Percentiles rank a stretch among this genome's conserved stretches.
Evolutionary conservation across 805 yeast species (phyloP).

Genomic region (Debaryomyces maramus): DNA sequence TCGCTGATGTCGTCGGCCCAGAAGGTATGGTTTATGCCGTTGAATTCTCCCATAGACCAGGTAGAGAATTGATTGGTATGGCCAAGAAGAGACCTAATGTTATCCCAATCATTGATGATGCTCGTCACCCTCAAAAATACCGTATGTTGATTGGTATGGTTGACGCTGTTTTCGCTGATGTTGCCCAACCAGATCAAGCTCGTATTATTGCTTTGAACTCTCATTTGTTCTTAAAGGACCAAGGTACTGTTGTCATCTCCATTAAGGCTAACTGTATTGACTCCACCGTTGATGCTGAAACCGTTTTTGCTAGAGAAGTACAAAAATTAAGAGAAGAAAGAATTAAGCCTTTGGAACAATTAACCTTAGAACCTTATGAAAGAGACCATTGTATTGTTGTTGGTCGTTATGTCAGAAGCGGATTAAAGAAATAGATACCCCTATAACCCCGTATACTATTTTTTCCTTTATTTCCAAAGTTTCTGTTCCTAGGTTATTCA

Average conservation of each 20-base stretch:
- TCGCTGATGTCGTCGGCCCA: conserved; percentile 97
- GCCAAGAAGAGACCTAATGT: conserved; percentile 99
- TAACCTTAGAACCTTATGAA: conserved; percentile 98
- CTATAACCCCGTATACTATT: not conserved
- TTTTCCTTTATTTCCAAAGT: not conserved
- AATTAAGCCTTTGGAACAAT: conserved; percentile 97
- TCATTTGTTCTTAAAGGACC: conserved; percentile 96
- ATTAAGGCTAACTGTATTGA: conserved; percentile 99
- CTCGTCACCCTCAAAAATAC: conserved; percentile 99
- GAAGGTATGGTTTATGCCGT: conserved; percentile 99
- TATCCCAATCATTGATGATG: conserved; percentile 98
- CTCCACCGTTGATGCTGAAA: conserved; percentile 98
- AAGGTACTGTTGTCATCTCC: conserved; percentile 97
- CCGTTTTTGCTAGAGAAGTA: conserved; percentile 98
- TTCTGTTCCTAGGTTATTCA: not conserved
- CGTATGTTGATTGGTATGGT: conserved; percentile 99
- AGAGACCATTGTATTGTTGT: conserved; percentile 99
- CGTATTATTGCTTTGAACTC: conserved; percentile 98
- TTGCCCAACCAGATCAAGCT: conserved; percentile 99
- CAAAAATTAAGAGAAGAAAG: conserved; percentile 98
- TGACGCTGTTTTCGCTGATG: conserved; percentile 98
- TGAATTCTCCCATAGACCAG: conserved; percentile 99
- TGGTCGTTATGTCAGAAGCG: conserved; percentile 94
- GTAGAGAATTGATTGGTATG: conserved; percentile 98
- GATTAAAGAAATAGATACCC: conserved; percentile 48